phyloP scores from a whole-genome alignment of 75 land plant genomes.

The Isoetes taiwanensis region DNA sequence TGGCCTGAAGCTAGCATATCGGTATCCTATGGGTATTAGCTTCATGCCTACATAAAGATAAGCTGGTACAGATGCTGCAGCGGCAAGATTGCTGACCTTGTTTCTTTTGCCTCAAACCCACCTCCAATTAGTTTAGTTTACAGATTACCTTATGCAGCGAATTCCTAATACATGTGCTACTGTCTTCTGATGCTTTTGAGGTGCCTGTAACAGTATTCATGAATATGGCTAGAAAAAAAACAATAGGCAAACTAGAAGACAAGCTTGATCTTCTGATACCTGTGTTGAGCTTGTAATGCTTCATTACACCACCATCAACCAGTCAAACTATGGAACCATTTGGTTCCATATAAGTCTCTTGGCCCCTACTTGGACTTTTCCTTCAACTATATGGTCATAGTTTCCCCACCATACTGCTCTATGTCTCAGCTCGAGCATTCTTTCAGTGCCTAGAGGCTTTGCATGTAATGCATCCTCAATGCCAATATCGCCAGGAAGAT shows the following conservation, averaged over 20 bases:
- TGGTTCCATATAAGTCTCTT: conserved; percentile 96
- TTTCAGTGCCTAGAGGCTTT: conserved; percentile 40
- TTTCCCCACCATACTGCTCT: conserved; percentile 47
- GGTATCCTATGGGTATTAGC: conserved; percentile 58
- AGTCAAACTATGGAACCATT: conserved; percentile 66
- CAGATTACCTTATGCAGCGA: conserved; percentile 87
- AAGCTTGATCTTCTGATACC: conserved; percentile 35
- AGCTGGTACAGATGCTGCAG: conserved; percentile 80
- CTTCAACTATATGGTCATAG: conserved; percentile 64
- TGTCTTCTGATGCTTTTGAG: conserved; percentile 77
- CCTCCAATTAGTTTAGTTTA: conserved; percentile 92
- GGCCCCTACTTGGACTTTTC: conserved; percentile 90
- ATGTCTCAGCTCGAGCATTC: conserved; percentile 48
- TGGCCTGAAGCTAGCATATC: conserved; percentile 93
- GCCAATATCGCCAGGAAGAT: conserved; percentile 63
- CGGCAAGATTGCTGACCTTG: conserved; percentile 65
- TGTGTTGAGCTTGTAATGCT: conserved; percentile 91
- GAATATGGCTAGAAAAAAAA: conserved; percentile 4
- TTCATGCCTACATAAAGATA: conserved; percentile 73
- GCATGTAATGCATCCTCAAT: conserved; percentile 53
- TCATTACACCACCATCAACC: conserved; percentile 81
- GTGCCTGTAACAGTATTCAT: conserved; percentile 43
- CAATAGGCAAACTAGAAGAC: conserved; percentile 10
- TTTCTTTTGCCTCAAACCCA: conserved; percentile 97
- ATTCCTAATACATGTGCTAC: conserved; percentile 73